Evolutionary conservation across 2,329 filamentous ascomycete genomes (phyloP).

Genomic region (Neurospora sp.): DNA sequence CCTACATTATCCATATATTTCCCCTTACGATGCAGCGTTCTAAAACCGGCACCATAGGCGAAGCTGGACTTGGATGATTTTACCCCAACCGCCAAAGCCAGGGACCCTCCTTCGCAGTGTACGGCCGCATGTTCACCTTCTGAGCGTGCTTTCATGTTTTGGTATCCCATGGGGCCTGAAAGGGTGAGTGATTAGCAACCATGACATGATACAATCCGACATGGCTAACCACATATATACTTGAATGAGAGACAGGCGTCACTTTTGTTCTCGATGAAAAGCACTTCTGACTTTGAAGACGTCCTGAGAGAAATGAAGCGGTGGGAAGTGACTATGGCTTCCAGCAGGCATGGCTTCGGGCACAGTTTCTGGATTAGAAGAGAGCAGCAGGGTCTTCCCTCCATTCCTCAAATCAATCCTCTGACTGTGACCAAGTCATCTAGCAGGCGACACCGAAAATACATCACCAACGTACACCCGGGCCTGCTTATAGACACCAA

Average conservation of each 20-base stretch:
- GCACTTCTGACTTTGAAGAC: constrained; percentile 6
- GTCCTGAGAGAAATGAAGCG: constrained; percentile 8
- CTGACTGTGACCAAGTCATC: background rate
- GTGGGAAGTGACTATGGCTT: constrained; percentile 4
- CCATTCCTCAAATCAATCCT: background rate
- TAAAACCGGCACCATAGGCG: constrained; percentile 4
- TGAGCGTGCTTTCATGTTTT: constrained; percentile 9
- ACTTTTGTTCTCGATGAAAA: background rate
- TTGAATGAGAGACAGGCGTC: background rate
- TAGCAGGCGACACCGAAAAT: background rate
- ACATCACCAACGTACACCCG: constrained; percentile 2
- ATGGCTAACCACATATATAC: background rate
- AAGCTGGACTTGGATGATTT: constrained; percentile 14
- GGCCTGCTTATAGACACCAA: background rate
- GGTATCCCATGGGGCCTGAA: constrained; percentile 5
- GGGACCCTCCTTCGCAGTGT: background rate
- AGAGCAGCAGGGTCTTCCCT: background rate
- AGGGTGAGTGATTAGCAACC: constrained; percentile 1
- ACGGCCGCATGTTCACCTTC: constrained; percentile 5
- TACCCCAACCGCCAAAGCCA: background rate
- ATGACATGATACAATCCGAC: background rate
- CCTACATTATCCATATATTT: background rate
- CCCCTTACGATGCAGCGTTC: too few species aligned
- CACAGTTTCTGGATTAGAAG: background rate
- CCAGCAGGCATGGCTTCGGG: background rate